These are phyloP conservation scores for Colletotrichum cereale DNA, from an alignment of 2,329 filamentous ascomycete species.

Conservation along the genomic window DNA sequence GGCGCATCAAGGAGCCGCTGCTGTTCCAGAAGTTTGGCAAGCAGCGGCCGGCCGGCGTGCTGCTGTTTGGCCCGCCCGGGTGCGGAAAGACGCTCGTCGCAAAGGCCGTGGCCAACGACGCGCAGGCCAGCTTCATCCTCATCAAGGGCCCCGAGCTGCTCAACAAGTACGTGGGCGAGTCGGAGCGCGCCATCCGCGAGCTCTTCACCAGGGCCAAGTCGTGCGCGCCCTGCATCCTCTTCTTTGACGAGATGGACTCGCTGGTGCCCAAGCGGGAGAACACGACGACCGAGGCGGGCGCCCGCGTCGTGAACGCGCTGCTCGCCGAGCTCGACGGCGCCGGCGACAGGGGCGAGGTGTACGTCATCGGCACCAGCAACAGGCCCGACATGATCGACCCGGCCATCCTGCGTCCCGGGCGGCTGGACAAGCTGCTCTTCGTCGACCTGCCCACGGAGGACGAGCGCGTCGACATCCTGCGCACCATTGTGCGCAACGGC, in stretches of 20 bases:
- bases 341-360: conserved; percentile 84
- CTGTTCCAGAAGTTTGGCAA: conserved; percentile 83
- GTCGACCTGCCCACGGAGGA: conserved; percentile 85
- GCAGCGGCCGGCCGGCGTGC: conserved; percentile 83
- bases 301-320: conserved; percentile 93
- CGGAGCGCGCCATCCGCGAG: conserved; percentile 90
- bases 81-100: conserved; percentile 97
- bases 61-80: conserved; percentile 96
- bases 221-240: conserved; percentile 88
- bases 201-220: conserved; percentile 90
- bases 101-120: conserved; percentile 95
- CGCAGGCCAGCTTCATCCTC: conserved; percentile 96
- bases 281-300: conserved; percentile 82
- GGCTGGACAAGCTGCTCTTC: conserved; percentile 89
- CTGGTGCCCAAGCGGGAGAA: conserved; percentile 88
- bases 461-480: conserved; percentile 88
- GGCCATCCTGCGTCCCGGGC: conserved; percentile 92
- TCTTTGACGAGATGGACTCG: conserved; percentile 94
- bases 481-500: conserved; percentile 70
- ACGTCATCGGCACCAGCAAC: conserved; percentile 95
- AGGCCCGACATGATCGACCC: conserved; percentile 96
- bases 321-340: conserved; percentile 95
- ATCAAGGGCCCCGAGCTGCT: conserved; percentile 96
- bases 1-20: conserved; percentile 86
- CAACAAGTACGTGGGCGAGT: conserved; percentile 98